Evolutionary conservation across 352 stramenopile species (phyloP).

Genomic region (Phytophthora idaei): DNA sequence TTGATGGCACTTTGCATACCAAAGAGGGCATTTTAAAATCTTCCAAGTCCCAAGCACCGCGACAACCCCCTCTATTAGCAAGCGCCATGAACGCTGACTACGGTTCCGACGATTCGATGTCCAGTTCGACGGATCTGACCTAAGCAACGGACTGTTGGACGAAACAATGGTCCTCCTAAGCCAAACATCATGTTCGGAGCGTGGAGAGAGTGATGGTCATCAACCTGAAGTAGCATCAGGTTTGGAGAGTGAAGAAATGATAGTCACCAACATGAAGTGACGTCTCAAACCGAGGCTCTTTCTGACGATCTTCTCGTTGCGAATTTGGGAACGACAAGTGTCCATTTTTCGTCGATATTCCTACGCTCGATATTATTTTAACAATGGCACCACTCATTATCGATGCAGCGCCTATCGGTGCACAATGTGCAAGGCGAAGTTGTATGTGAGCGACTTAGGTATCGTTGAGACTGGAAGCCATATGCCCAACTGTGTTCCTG

Average conservation of each 20-base stretch:
- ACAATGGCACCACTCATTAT: not conserved
- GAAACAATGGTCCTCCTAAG: not conserved
- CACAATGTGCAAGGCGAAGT: not conserved
- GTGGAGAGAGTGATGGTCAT: too few relatives aligned
- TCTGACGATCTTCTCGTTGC: not conserved
- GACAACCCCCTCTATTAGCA: not conserved
- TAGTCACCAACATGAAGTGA: not conserved
- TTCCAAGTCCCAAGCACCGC: not conserved
- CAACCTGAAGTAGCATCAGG: too few relatives aligned
- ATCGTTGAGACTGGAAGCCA: not conserved
- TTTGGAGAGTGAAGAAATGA: not conserved
- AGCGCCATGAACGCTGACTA: not conserved
- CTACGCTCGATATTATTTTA: not conserved
- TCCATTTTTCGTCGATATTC: not conserved
- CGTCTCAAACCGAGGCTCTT: not conserved
- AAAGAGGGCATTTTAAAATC: not conserved
- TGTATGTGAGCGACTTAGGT: not conserved
- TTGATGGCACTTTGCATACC: not conserved
- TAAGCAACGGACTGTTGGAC: not conserved
- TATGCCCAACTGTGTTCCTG: constrained; percentile 1
- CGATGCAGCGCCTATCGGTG: not conserved
- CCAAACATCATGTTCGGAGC: constrained; percentile 1
- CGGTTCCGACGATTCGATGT: not conserved
- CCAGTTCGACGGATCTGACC: not conserved
- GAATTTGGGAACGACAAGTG: not conserved